Conservation (phyloP, 2,329 filamentous ascomycete species). For the Coniochaeta pulveracea region DNA sequence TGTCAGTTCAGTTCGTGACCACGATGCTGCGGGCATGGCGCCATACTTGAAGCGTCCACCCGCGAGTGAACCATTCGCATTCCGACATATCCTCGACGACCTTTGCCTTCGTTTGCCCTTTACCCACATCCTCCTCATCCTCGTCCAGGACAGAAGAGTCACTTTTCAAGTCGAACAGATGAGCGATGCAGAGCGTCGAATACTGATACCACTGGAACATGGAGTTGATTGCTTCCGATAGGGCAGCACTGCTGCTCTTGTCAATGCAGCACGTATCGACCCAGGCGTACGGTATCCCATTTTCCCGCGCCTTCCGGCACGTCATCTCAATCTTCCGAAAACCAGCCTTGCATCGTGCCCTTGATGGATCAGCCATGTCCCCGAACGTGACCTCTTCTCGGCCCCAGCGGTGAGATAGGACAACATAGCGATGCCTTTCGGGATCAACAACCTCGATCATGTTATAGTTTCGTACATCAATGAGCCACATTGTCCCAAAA, state of each 20-base stretch:
- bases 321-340: constrained; percentile 5
- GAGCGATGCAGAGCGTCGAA: constrained; percentile 7
- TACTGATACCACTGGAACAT: constrained; percentile 10
- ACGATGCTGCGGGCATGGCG: too few relatives aligned
- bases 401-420: constrained; percentile 5
- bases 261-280: constrained; percentile 5
- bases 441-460: not conserved
- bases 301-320: constrained; percentile 3
- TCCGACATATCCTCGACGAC: constrained; percentile 5
- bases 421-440: constrained; percentile 2
- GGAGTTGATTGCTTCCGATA: constrained; percentile 10
- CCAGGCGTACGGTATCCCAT: constrained; percentile 2
- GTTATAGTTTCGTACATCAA: constrained; percentile 21
- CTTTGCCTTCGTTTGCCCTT: not conserved
- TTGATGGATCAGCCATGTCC: constrained; percentile 1
- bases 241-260: constrained; percentile 5
- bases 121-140: constrained; percentile 1
- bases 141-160: constrained; percentile 3
- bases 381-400: constrained; percentile 5
- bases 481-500: constrained; percentile 8
- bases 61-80: constrained; percentile 8
- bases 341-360: constrained; percentile 1
- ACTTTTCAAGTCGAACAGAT: constrained; percentile 7
- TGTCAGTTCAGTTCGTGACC: too few relatives aligned
- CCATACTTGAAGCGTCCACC: constrained; percentile 11